Percentiles rank a stretch among this genome's conserved stretches.
Conservation (phyloP, 805 yeast species). For the Saturnispora kantuleensis region DNA sequence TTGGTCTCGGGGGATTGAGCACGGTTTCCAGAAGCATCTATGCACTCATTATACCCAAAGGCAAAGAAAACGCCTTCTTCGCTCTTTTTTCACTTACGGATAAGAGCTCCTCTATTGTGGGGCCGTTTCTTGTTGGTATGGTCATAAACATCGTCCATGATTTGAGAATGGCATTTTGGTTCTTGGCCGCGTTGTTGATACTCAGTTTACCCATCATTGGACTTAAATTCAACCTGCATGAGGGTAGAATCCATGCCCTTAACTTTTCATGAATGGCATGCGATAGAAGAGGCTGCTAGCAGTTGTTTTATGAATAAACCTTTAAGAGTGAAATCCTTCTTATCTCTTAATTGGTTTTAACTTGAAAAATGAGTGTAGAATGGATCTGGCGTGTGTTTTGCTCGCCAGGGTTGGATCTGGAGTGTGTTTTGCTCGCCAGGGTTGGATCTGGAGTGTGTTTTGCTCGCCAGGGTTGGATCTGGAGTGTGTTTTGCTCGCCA, state of each 20-base stretch:
- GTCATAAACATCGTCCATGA: slow-evolving; percentile 66
- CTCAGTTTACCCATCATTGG: slow-evolving; percentile 48
- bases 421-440: too few relatives aligned
- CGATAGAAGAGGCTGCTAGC: too few relatives aligned
- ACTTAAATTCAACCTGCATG: slow-evolving; percentile 41
- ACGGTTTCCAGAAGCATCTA: slow-evolving; percentile 62
- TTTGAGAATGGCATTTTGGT: slow-evolving; percentile 62
- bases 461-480: too few relatives aligned
- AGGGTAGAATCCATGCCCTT: slow-evolving; percentile 35
- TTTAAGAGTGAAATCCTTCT: too few relatives aligned
- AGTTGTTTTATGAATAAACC: too few relatives aligned
- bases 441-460: too few relatives aligned
- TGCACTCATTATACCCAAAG: slow-evolving; percentile 60
- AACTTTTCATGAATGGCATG: background rate
- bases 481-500: too few relatives aligned
- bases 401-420: too few relatives aligned
- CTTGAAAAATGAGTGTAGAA: too few relatives aligned
- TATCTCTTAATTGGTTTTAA: too few relatives aligned
- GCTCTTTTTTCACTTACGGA: slow-evolving; percentile 71
- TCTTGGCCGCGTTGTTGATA: slow-evolving; percentile 44
- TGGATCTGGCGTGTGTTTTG: too few relatives aligned
- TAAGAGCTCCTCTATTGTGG: slow-evolving; percentile 67
- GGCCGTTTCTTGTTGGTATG: slow-evolving; percentile 64
- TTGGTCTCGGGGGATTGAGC: slow-evolving; percentile 63
- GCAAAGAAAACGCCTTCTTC: slow-evolving; percentile 67